phyloP scores from a whole-genome alignment of 306 rosid species.

The Dalbergia oliveri region DNA sequence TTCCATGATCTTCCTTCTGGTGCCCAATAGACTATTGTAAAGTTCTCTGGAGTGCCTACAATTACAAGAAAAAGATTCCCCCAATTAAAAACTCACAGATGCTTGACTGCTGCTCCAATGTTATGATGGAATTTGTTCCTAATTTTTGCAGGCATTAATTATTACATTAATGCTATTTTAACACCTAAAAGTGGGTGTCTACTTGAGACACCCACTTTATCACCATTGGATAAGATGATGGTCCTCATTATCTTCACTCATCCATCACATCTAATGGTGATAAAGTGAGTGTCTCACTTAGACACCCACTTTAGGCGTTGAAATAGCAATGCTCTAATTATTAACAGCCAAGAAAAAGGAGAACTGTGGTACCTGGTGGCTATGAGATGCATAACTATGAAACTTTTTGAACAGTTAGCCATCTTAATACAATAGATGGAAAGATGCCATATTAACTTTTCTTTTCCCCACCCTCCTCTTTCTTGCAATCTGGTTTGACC shows the following conservation, averaged over 20 bases:
- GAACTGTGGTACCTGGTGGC: background rate
- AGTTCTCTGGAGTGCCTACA: slow-evolving; percentile 76
- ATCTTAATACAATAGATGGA: background rate
- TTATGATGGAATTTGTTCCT: slow-evolving; percentile 32
- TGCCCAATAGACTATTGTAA: slow-evolving; percentile 64
- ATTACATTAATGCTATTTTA: too few species aligned
- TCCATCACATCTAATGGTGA: too few species aligned
- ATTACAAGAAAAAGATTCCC: slow-evolving; percentile 42
- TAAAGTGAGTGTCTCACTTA: too few species aligned
- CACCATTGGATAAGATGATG: too few species aligned
- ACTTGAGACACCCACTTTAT: too few species aligned
- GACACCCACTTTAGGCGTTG: too few species aligned
- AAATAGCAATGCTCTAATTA: too few species aligned
- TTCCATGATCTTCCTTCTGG: slow-evolving; percentile 68
- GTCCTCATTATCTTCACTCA: too few species aligned
- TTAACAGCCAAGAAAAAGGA: slow-evolving; percentile 1
- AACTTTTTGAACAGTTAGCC: background rate
- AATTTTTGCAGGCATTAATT: slow-evolving; percentile 16
- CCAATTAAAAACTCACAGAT: slow-evolving; percentile 39
- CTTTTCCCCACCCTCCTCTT: slow-evolving; percentile 15
- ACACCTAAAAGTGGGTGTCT: too few species aligned
- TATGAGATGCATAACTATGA: slow-evolving; percentile 8
- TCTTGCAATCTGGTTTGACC: background rate
- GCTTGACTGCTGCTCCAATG: slow-evolving; percentile 1
- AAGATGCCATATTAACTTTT: background rate